A percentile compares a stretch with the other conserved stretches of the same genome.
Conservation (phyloP, 805 yeast species). For the Candida yuanshanica region DNA sequence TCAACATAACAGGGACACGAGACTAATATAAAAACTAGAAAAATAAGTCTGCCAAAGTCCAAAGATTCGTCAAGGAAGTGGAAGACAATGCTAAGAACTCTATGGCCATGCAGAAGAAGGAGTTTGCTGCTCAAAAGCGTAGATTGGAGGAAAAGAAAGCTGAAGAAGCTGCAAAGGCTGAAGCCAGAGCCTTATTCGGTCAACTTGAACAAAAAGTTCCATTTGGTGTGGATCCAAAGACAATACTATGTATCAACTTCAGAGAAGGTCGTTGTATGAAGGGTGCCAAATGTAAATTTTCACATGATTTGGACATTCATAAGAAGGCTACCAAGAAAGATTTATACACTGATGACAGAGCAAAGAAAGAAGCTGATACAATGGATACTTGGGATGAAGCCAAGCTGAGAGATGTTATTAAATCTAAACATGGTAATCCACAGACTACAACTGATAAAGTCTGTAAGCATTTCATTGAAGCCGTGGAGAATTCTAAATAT, state of each 20-base stretch:
- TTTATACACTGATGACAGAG: constrained; percentile 83
- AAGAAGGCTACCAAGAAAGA: constrained; percentile 88
- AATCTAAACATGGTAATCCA: constrained; percentile 91
- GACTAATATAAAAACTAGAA: constrained; percentile 31
- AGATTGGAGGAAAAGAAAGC: constrained; percentile 80
- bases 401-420: constrained; percentile 78
- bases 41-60: constrained; percentile 90
- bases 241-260: constrained; percentile 85
- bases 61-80: constrained; percentile 62
- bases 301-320: constrained; percentile 82
- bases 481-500: constrained; percentile 94
- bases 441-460: constrained; percentile 91
- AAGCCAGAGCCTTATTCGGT: constrained; percentile 74
- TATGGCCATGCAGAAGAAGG: constrained; percentile 51
- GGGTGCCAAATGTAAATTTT: constrained; percentile 81
- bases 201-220: constrained; percentile 81
- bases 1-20: not conserved
- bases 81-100: constrained; percentile 49
- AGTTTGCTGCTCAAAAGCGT: constrained; percentile 68
- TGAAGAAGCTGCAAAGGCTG: constrained; percentile 82
- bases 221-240: constrained; percentile 96
- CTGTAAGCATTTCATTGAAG: constrained; percentile 91
- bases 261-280: constrained; percentile 81
- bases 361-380: constrained; percentile 66
- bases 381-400: constrained; percentile 98